Evolutionary conservation across 495 filamentous ascomycete genomes (phyloP), one percentile per base, ranked within the genome.

Genomic region (Penicillium diatomitis): DNA sequence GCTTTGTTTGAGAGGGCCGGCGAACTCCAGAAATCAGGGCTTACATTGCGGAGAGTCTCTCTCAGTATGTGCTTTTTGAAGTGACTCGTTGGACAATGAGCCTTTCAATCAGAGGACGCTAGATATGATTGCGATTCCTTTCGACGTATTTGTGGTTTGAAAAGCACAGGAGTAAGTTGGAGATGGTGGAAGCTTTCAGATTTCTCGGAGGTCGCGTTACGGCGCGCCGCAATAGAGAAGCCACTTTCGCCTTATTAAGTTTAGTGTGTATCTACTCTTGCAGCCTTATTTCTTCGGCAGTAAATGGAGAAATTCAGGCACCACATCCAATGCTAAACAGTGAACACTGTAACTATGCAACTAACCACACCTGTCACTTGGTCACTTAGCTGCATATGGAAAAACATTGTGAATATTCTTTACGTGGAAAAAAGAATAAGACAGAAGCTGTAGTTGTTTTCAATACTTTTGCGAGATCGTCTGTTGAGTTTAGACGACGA

Each of bases 31-130:
- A 44, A 32, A 49, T 51, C 20, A 20, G 20, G 20, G 20, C 67
- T 62, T 56, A 73, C 70, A 73, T 73, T 47, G 53, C 66, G 69
- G 68, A 72, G 66, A 48, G 57, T 57, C 55, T 58, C 38, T 53
- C 38, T 44, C 12, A 34, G 31, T 20, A 20, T 20, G 20, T 20
- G 20, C 20, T 20, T 20, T 20, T 20, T 20, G 33, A 20, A 37
- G 20, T 42, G 12, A 32, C 34, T 49, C 12, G 9, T 6, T 27
- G 39, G 49, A 33, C 28, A 20, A 20, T 20, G 20, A 20, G 2
- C 20, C 20, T 20, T 20, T 20, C 20, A 20, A 20, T 20, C 20
- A 20, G 20, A 20, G 20, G 20, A 20, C 20, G 20, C 20, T 20
- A 20, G 20, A 20, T 20, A 2, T 20, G 20, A 20, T 20, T 20